Evolutionary conservation across 2,329 filamentous ascomycete genomes (phyloP), one percentile per base, ranked within the genome.

Genomic region (Xylaria sp.): DNA sequence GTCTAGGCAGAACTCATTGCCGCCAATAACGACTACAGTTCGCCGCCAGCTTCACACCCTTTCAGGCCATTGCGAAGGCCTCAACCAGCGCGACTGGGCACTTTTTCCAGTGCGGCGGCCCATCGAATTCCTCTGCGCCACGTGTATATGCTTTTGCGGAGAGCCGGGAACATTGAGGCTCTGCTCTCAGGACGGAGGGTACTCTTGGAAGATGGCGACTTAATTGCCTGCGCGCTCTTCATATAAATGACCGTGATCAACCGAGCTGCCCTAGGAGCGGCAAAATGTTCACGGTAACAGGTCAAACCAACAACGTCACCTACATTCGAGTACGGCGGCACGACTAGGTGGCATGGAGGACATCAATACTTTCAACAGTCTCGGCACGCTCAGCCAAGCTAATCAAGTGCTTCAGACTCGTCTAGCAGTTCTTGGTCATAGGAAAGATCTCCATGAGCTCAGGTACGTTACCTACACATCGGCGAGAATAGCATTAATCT

Each of bases 371-470:
- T 67, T 64, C 39, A 67, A 67, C 48, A 46, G 37, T n/a, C 60
- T 64, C 18, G 55, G 65, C 10, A 67, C 60, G 8, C 65, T 67
- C 3, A 67, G 54, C 31, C 54, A 64, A 41, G 65, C 65, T 8
- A 67, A 67, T 37, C 48, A 55, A 39, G 54, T 57, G 23, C 65
- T 67, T 48, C 65, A 67, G 55, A 25, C 52, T 54, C 65, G 65
- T 13, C 54, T 64, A 10, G 60, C 54, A 41, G 60, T 67, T 7
- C 60, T 64, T 15, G 65, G 65, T 23, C 48, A 64, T 12, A 63
- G 65, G 25, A 58, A 55, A 48, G 65, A 67, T 34, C 65, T 67
- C 28, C 65, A 67, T 34, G 65, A 67, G 39, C 60, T 67, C 20
- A 67, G 41, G 65, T 67, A 50, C 12, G 65, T 59, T 8, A 41